Base-by-base conservation (phyloP, 192 early-diverging fungal genomes). In the Entomortierella chlamydospora region DNA sequence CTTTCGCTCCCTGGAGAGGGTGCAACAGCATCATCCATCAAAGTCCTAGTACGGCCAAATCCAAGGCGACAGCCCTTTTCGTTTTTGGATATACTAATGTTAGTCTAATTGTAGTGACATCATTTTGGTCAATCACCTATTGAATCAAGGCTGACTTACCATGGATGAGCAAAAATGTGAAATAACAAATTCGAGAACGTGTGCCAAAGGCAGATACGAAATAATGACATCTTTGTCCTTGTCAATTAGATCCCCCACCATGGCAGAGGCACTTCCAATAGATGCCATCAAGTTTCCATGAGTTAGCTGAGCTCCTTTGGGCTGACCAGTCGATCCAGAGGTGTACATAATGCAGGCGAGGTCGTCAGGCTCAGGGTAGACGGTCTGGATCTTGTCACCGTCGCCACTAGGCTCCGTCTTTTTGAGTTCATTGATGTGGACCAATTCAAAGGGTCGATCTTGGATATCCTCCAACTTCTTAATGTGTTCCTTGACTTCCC, bases 291-390 rank as follows among this genome's bases (percentile, higher is more conserved):
- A 78, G 63, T 91, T 91, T 4, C 79, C 69, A 68, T 94, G 91
- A 9, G 87, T 86, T 28, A 94, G 65, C 62, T 89, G 73, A 28
- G 91, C 92, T 53, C 93, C 93, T 64, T 94, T 94, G 29, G 93
- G 93, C n/a, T 72, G 82, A n/a, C 93, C 93, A 50, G 93, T 94
- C 25, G 87, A 88, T 20, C 93, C 87, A 57, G 78, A 82, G 12
- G 92, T 92, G 72, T 94, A 94, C 92, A 94, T 94, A 63, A 94
- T 92, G 59, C 87, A 86, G 25, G 82, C 81, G 0, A 86, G 25
- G 37, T 85, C 84, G 4, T 82, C 68, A 3, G 22, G 52, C 11
- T 52, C 60, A 1, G 86, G 84, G 43, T 72, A 80, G 0, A 67
- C 63, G 8, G 74, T 59, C 0, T 72, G 58, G 18, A 64, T 26